phyloP scores from a whole-genome alignment of 2,329 filamentous ascomycete genomes.

The Clarireedia homoeocarpa region DNA sequence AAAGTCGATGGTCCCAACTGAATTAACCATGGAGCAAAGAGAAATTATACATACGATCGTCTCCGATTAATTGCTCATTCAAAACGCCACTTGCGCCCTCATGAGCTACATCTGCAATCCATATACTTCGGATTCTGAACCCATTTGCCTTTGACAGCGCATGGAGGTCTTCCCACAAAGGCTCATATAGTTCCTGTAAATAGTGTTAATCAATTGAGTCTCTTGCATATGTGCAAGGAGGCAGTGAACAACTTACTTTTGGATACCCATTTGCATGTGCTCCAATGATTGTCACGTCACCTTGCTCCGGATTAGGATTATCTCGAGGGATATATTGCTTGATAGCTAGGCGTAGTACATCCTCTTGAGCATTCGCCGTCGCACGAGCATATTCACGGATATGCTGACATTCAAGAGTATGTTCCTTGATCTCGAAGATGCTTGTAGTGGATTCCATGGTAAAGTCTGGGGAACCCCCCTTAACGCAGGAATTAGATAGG shows the following conservation, averaged over 20 bases:
- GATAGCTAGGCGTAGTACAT: constrained; percentile 63
- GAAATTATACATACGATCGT: constrained; percentile 59
- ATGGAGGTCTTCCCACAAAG: constrained; percentile 77
- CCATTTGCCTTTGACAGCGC: constrained; percentile 45
- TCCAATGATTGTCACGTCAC: constrained; percentile 78
- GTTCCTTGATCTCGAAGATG: constrained; percentile 60
- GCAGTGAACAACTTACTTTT: constrained; percentile 47
- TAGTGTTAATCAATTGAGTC: not conserved
- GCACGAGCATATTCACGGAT: constrained; percentile 75
- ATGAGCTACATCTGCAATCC: constrained; percentile 75
- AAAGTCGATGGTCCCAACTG: too few relatives aligned
- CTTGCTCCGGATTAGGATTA: constrained; percentile 58
- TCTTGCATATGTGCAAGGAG: too few relatives aligned
- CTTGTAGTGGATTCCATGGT: constrained; percentile 21
- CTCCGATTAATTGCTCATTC: constrained; percentile 68
- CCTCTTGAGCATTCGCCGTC: constrained; percentile 65
- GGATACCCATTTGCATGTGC: constrained; percentile 90
- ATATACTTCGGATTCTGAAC: constrained; percentile 69
- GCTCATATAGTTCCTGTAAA: constrained; percentile 84
- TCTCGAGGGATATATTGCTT: constrained; percentile 82
- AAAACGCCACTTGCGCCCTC: constrained; percentile 71
- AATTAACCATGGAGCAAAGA: not conserved
- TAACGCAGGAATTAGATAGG: not conserved
- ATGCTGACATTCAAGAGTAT: constrained; percentile 66
- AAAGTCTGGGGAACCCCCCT: not conserved